Percentiles rank a stretch among this genome's conserved stretches.
phyloP scores from a whole-genome alignment of 306 rosid species.

The Malus orientalis region DNA sequence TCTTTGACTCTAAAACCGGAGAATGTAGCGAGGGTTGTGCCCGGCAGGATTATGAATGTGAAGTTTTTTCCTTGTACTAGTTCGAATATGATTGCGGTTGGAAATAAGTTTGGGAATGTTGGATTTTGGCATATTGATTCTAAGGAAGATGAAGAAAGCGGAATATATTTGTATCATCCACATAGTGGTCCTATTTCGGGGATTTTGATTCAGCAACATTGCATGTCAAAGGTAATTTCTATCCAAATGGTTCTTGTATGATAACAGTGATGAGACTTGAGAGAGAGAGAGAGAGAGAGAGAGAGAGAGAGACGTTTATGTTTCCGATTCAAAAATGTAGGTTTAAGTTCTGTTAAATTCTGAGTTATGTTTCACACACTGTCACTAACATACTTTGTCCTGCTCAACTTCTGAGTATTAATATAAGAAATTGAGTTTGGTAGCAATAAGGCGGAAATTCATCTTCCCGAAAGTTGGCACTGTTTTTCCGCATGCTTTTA shows the following conservation, averaged over 20 bases:
- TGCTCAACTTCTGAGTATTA: background rate
- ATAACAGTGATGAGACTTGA: background rate
- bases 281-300: too few relatives aligned
- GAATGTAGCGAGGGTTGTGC: constrained; percentile 56
- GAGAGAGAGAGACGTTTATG: too few relatives aligned
- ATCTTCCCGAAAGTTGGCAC: background rate
- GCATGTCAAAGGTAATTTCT: constrained; percentile 56
- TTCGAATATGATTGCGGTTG: constrained; percentile 52
- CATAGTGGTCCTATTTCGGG: constrained; percentile 69
- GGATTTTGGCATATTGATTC: constrained; percentile 66
- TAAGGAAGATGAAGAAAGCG: constrained; percentile 19
- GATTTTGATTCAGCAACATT: constrained; percentile 49
- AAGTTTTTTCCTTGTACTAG: constrained; percentile 50
- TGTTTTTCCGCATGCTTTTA: background rate
- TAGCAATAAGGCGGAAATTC: background rate
- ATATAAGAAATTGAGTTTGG: background rate
- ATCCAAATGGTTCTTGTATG: background rate
- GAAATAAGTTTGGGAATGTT: constrained; percentile 61
- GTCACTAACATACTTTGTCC: background rate
- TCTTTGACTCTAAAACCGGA: constrained; percentile 40
- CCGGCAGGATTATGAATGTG: constrained; percentile 47
- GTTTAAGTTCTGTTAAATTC: background rate
- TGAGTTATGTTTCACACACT: background rate
- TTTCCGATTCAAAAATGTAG: background rate
- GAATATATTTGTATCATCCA: constrained; percentile 48